Base-by-base conservation (phyloP, 2,329 filamentous ascomycete genomes). In the Ophiostoma populinum region DNA sequence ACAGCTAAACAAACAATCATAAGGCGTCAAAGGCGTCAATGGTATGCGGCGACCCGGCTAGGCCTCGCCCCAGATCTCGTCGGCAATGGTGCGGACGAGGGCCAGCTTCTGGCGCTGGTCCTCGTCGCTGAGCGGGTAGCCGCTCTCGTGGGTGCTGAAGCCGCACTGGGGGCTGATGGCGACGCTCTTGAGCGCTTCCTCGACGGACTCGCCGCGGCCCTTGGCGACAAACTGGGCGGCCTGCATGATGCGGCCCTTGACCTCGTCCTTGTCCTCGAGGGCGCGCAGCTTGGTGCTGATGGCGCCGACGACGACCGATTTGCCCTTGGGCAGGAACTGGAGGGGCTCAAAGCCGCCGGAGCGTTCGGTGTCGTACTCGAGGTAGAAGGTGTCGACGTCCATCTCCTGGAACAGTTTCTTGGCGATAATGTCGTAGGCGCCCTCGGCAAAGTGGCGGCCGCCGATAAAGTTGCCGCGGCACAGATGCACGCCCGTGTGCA, bases 401-500 rank as follows among this genome's bases (percentile, higher is more conserved):
- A 75, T 61, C 22, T 63, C 57, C 37, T 62, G 56, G 57, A 75
- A 75, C 33, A 76, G 63, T 49, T 67, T 70, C 37, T 59, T 58
- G 11, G 72, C 70, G 38, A 75, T 73, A 42, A 61, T 61, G 48
- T 75, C 70, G 49, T 75, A 75, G n/a, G 66, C 67, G 25, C 71
- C 71, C 48, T 75, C 67, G 41, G 67, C 67, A 52, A 75, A 75
- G 53, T 75, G 69, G 40, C 70, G 62, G 21, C 63, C 66, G 45
- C 68, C 65, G 42, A 69, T 63, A 45, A 75, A 75, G 56, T 76
- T 76, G 36, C 63, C 62, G 46, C 51, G 55, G 56, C 69, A 75
- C 41, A 82, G 58, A 51, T 83, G 79, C 7, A 83, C 66, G 11
- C 78, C 78, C 2, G 81, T 58, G 46, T 81, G 75, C 54, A 82